phyloP scores from a whole-genome alignment of 140 eudicot species.

The Flaveria floridana region DNA sequence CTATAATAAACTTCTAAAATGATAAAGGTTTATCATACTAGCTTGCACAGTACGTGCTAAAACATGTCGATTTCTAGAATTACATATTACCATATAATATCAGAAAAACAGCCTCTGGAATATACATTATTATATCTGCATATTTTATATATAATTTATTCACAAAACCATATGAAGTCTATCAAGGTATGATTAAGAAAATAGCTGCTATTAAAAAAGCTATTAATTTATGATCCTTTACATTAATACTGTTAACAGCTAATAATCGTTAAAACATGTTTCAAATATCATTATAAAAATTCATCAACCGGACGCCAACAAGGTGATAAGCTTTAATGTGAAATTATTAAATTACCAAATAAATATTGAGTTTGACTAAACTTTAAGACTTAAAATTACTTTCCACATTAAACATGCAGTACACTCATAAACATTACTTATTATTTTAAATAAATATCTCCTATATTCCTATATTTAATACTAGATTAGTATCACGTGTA shows the following conservation, averaged over 20 bases:
- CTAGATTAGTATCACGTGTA: too few relatives aligned
- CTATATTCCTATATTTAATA: not conserved
- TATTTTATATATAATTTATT: not conserved
- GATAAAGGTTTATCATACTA: not conserved
- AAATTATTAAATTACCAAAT: not conserved
- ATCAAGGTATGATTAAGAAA: not conserved
- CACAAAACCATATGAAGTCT: not conserved
- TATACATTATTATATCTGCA: not conserved
- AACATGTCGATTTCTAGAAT: not conserved
- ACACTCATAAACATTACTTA: not conserved
- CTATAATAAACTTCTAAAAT: not conserved
- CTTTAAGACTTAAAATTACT: not conserved
- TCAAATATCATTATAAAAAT: not conserved
- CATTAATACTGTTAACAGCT: not conserved
- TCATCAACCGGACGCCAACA: not conserved
- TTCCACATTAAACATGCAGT: conserved; percentile 4
- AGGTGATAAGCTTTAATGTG: not conserved
- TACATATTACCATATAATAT: not conserved
- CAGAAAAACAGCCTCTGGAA: conserved; percentile 6
- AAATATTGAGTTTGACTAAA: conserved; percentile 13
- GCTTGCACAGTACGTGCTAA: not conserved
- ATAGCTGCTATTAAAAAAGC: not conserved
- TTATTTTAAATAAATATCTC: not conserved
- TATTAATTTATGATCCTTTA: not conserved
- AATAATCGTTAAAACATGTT: not conserved